phyloP scores from a whole-genome alignment of 2,329 filamentous ascomycete species.

The Fonsecaea pedrosoi region DNA sequence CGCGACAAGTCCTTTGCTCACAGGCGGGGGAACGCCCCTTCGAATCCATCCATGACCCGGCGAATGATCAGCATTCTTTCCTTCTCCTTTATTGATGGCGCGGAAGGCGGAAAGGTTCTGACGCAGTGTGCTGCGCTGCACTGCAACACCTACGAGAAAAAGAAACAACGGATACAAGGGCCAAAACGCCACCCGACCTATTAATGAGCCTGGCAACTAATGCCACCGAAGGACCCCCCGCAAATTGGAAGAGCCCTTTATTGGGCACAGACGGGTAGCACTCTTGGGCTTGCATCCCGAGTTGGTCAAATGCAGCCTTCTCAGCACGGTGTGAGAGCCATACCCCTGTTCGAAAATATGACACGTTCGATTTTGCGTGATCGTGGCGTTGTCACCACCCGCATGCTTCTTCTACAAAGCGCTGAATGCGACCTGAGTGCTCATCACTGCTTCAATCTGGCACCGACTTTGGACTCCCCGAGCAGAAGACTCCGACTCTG shows the following conservation, averaged over 20 bases:
- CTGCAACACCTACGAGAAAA: slow-evolving; percentile 5
- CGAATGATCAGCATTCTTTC: background rate
- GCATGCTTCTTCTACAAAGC: background rate
- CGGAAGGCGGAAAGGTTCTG: slow-evolving; percentile 3
- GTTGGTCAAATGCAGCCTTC: background rate
- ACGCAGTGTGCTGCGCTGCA: background rate
- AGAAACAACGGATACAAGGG: slow-evolving; percentile 2
- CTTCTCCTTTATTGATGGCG: background rate
- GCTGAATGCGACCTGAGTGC: background rate
- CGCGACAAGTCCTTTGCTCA: background rate
- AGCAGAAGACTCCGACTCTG: background rate
- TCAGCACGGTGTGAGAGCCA: background rate
- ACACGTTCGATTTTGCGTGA: slow-evolving; percentile 14
- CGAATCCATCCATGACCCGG: background rate
- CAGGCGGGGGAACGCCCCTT: background rate
- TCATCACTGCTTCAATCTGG: background rate
- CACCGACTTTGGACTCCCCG: background rate
- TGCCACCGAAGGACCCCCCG: background rate
- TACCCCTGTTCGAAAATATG: slow-evolving; percentile 1
- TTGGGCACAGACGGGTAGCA: background rate
- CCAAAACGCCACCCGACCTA: background rate
- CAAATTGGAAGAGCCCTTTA: slow-evolving; percentile 1
- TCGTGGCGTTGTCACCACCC: background rate
- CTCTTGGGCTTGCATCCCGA: background rate
- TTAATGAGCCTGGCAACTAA: background rate